A percentile compares a stretch with the other conserved stretches of the same genome.
These are phyloP conservation scores for Tulasnella sp. DNA, from an alignment of 768 basidiomycete genomes.

Conservation along the genomic window DNA sequence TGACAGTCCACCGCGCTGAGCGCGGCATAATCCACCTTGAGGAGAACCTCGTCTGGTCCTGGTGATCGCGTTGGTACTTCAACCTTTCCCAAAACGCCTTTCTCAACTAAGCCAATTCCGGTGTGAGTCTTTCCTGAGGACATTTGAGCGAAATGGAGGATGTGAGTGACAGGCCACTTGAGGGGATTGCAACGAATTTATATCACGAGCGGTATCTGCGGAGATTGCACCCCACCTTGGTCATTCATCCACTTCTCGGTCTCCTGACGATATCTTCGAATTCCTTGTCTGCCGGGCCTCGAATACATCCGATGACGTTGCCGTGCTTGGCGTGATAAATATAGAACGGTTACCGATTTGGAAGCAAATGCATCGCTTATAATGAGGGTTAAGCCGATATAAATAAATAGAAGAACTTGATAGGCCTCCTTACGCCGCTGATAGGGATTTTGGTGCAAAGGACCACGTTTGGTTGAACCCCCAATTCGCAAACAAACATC, in stretches of 20 bases:
- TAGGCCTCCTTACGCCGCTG: background rate
- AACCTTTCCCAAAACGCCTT: constrained; percentile 40
- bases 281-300: too few relatives aligned
- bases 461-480: background rate
- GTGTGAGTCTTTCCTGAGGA: constrained; percentile 36
- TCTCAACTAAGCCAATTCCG: constrained; percentile 42
- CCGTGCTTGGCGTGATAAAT: too few relatives aligned
- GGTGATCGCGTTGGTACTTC: constrained; percentile 39
- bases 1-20: constrained; percentile 45
- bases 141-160: background rate
- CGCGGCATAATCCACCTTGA: constrained; percentile 43
- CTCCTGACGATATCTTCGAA: too few relatives aligned
- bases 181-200: background rate
- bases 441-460: background rate
- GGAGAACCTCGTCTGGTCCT: constrained; percentile 39
- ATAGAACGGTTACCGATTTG: too few relatives aligned
- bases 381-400: too few relatives aligned
- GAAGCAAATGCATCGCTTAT: too few relatives aligned
- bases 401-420: background rate
- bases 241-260: too few relatives aligned
- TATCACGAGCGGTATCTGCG: background rate
- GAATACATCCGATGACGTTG: too few relatives aligned
- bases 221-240: too few relatives aligned
- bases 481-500: too few relatives aligned
- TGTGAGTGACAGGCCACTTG: background rate